phyloP scores from a whole-genome alignment of 2,329 filamentous ascomycete genomes.

The Fusarium algeriense region DNA sequence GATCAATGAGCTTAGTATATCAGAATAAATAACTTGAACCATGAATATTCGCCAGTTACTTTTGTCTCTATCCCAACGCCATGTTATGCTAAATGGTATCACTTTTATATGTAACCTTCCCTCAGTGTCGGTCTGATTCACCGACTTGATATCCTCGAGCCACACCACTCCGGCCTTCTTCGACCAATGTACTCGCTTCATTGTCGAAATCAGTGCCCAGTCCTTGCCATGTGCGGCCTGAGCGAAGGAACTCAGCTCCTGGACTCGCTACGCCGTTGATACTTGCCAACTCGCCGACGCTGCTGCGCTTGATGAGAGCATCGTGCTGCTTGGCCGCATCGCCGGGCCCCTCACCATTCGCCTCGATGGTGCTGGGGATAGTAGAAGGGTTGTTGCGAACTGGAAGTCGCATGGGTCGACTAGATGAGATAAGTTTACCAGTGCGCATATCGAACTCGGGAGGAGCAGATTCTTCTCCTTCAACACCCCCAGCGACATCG shows the following conservation, averaged over 20 bases:
- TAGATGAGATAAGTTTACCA: conserved; percentile 82
- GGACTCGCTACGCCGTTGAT: conserved; percentile 91
- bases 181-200: conserved; percentile 75
- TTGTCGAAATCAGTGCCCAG: conserved; percentile 85
- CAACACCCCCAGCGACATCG: conserved; percentile 59
- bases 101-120: not conserved
- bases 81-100: conserved; percentile 30
- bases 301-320: conserved; percentile 70
- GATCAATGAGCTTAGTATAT: not conserved
- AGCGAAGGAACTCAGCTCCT: conserved; percentile 86
- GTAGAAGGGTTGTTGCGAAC: conserved; percentile 44
- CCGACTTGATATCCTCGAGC: conserved; percentile 89
- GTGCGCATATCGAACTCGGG: conserved; percentile 95
- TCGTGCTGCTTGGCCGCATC: conserved; percentile 14
- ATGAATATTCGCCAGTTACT: not conserved
- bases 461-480: conserved; percentile 79
- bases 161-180: conserved; percentile 88
- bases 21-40: not conserved
- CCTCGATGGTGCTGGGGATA: not conserved
- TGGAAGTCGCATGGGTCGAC: conserved; percentile 76
- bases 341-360: not conserved
- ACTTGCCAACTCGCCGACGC: conserved; percentile 76
- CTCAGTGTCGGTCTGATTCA: conserved; percentile 54
- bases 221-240: conserved; percentile 89
- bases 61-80: conserved; percentile 36